Base-by-base conservation (phyloP, 495 filamentous ascomycete species). In the Lepraria neglecta region DNA sequence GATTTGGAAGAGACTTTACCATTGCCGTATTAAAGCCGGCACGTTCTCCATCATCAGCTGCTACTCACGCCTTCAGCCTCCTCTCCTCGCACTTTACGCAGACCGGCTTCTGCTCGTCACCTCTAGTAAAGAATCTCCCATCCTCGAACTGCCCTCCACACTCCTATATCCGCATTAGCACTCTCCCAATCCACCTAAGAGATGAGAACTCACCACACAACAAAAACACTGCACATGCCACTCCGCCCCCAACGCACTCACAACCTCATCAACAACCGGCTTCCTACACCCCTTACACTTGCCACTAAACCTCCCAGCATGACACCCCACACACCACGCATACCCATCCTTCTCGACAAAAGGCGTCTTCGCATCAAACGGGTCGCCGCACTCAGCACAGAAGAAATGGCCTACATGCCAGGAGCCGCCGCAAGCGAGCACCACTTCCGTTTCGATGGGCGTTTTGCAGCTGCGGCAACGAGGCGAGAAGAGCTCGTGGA, bases 391-490 rank as follows among this genome's bases (percentile, higher is more conserved):
- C 79, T 99, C 89, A 33, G 95, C 95, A 70, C 94, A 99, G 81
- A 97, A 99, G 78, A 99, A 99, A 76, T 99, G 94, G 2, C 94
- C 94, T 64, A 89, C 88, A 74, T 99, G 94, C 90, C 90, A 99
- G 74, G 95, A 90, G 21, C 87, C 85, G 21, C 95, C 94, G 66
- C 94, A 88, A 3, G 94, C 94, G 44, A 97, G 85, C 14, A 96
- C 84, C 45, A 97, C 88, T 75, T 97, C 92, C 46, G 91, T 90
- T 70, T 97, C 88, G 67, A 99, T 99, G n/a, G 94, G 94, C 30
- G 94, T 99, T 75, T 89, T 94, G 79, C 94, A 99, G 74, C 86
- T 91, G 75, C 92, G 92, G 76, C 94, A 99, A 45, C 90, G 84
- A 19, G 94, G 94, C 58, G 89, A 91, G 72, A 88, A 97, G 43